Evolutionary conservation across 2,329 filamentous ascomycete genomes (phyloP), one percentile per base, ranked within the genome.

Genomic region (Eutypella sp.): DNA sequence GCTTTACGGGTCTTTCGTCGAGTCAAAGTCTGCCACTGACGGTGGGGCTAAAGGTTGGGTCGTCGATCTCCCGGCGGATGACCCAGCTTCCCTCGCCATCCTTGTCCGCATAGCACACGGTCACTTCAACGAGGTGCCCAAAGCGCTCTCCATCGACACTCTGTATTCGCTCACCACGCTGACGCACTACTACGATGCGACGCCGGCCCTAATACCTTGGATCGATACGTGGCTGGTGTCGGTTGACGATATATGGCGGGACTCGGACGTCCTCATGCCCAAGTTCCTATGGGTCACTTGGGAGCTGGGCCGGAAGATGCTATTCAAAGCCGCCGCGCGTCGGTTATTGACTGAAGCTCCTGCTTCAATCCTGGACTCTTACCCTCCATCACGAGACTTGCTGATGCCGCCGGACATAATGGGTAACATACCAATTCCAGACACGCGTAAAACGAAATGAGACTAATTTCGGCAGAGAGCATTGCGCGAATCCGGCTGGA

Each of bases 241-340:
- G 18, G 24, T 47, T 19, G 33, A 38, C 7, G 42, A 34, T 8
- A 8, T 40, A 10, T 33, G 23, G 31, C 31, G 41, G 15, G 40
- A 47, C 19, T 29, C 37, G n/a, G 19, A 22, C 23, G 25, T 29
- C 15, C 22, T 39, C 8, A 43, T 57, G 42, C 48, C 57, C 9
- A 58, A 60, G 40, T 33, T 61, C 3, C 42, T 66, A 3, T 64
- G 60, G 53, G 55, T 66, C 3, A 50, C 58, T 1, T 66, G 63
- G 57, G 61, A 65, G 48, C 45, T 66, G 20, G 63, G 63, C 0
- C 46, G 53, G 9, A 42, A 49, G 3, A 47, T 55, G 5, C 41
- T 47, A 1, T 64, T 66, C 29, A 39, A 47, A 20, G 31, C 25
- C 6, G 49, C 50, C 8, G 47, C 57, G 10, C 44, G 52, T n/a